Evolutionary conservation across 228 moss, liverwort and hornwort genomes (phyloP).

Genomic region (Sphagnum magellanicum): DNA sequence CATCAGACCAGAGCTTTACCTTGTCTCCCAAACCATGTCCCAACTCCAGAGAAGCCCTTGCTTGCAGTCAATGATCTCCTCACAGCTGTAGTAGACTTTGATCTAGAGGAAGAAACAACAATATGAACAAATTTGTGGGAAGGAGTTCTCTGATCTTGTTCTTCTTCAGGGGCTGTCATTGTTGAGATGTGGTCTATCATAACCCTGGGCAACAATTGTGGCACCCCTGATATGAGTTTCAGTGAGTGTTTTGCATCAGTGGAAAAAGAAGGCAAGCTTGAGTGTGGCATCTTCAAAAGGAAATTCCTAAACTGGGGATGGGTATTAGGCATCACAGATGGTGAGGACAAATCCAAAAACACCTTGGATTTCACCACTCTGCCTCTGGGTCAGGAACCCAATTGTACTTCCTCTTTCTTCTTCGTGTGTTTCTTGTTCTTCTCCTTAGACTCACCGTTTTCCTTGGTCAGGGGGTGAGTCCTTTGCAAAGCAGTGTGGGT

Average conservation of each 20-base stretch:
- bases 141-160: slow-evolving; percentile 63
- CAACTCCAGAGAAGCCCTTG: slow-evolving; percentile 40
- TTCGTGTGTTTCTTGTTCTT: slow-evolving; percentile 6
- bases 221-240: slow-evolving; percentile 14
- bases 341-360: slow-evolving; percentile 55
- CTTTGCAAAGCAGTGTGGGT: slow-evolving; percentile 35
- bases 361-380: slow-evolving; percentile 83
- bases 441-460: slow-evolving; percentile 19
- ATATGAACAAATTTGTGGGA: slow-evolving; percentile 63
- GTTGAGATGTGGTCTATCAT: slow-evolving; percentile 76
- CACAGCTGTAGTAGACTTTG: slow-evolving; percentile 39
- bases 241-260: slow-evolving; percentile 39
- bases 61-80: slow-evolving; percentile 61
- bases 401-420: slow-evolving; percentile 41
- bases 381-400: slow-evolving; percentile 59
- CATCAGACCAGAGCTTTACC: slow-evolving; percentile 54
- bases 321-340: slow-evolving; percentile 26
- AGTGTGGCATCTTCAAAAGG: slow-evolving; percentile 37
- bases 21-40: slow-evolving; percentile 25
- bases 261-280: slow-evolving; percentile 49
- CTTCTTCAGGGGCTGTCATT: slow-evolving; percentile 9
- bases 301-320: slow-evolving; percentile 40
- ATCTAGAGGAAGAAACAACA: slow-evolving; percentile 27
- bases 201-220: slow-evolving; percentile 16
- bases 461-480: slow-evolving; percentile 22